Percentiles rank a stretch among this genome's conserved stretches.
Evolutionary conservation across 2,329 filamentous ascomycete genomes (phyloP).

Genomic region (Fonsecaea pugnacius): DNA sequence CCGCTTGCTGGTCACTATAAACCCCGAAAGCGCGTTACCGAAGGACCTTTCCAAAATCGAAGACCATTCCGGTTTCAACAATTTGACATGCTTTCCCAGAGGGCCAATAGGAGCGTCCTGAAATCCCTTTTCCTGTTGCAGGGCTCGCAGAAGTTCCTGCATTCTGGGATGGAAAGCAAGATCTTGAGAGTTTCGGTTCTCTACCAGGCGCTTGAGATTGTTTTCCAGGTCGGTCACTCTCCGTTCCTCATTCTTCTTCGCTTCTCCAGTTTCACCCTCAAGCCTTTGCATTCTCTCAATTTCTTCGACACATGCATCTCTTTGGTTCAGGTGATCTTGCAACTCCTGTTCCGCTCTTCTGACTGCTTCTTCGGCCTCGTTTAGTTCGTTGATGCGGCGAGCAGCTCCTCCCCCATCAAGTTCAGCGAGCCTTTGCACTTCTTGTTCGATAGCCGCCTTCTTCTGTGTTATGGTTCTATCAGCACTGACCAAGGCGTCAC

Average conservation of each 20-base stretch:
- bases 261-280: conserved; percentile 20
- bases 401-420: conserved; percentile 72
- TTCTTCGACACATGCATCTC: conserved; percentile 44
- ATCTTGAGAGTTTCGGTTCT: conserved; percentile 63
- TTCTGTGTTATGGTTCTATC: conserved; percentile 56
- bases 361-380: conserved; percentile 60
- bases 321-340: conserved; percentile 48
- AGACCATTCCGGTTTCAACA: conserved; percentile 81
- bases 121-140: conserved; percentile 72
- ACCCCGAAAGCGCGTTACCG: conserved; percentile 71
- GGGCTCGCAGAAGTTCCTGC: conserved; percentile 66
- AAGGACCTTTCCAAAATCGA: conserved; percentile 77
- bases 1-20: conserved; percentile 76
- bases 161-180: conserved; percentile 66
- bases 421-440: conserved; percentile 63
- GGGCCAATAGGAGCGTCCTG: conserved; percentile 77
- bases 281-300: conserved; percentile 41
- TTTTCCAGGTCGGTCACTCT: conserved; percentile 61
- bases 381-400: conserved; percentile 63
- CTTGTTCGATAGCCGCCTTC: conserved; percentile 50
- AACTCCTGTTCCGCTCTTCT: conserved; percentile 51
- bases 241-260: conserved; percentile 50
- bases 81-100: conserved; percentile 74
- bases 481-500: conserved; percentile 36
- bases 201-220: conserved; percentile 58